A percentile compares a stretch with the other conserved stretches of the same genome.
Evolutionary conservation across 495 filamentous ascomycete species (phyloP).

Genomic region (Penicillium antarcticum): DNA sequence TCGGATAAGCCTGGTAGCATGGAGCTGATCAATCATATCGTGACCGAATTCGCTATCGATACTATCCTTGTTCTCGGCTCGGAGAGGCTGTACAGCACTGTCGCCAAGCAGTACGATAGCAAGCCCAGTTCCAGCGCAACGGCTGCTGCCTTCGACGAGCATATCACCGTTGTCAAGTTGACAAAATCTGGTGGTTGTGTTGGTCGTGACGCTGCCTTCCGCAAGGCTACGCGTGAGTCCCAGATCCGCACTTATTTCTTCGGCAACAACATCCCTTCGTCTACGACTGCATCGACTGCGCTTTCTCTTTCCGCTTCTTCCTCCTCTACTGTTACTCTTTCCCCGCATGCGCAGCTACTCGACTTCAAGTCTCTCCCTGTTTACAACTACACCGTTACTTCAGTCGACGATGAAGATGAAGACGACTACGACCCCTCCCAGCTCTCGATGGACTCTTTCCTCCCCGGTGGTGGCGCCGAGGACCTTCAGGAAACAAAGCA

Average conservation of each 20-base stretch:
- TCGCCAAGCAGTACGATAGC: constrained; percentile 67
- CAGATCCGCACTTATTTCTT: constrained; percentile 93
- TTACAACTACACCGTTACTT: constrained; percentile 55
- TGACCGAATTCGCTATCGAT: constrained; percentile 84
- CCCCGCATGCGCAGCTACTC: constrained; percentile 77
- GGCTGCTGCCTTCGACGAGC: constrained; percentile 48
- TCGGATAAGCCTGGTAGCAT: constrained; percentile 58
- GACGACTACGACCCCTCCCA: constrained; percentile 45
- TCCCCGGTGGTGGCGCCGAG: constrained; percentile 42
- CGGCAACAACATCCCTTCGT: constrained; percentile 53
- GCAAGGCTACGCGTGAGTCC: constrained; percentile 65
- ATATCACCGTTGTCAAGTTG: constrained; percentile 70
- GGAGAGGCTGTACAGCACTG: constrained; percentile 72
- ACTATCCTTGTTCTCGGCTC: constrained; percentile 82
- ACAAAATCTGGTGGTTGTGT: constrained; percentile 88
- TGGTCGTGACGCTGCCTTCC: constrained; percentile 71
- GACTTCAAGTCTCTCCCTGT: constrained; percentile 70
- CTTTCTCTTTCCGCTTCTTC: constrained; percentile 32
- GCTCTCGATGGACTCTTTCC: constrained; percentile 41
- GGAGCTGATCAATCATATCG: constrained; percentile 76
- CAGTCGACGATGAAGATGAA: constrained; percentile 42
- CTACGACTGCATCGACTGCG: constrained; percentile 26
- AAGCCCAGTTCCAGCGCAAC: constrained; percentile 54
- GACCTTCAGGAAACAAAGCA: constrained; percentile 20
- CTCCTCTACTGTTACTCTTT: constrained; percentile 63